Evolutionary conservation across 441 rosid genomes (phyloP), one percentile per base, ranked within the genome.

Genomic region (Eutrema salsugineum): DNA sequence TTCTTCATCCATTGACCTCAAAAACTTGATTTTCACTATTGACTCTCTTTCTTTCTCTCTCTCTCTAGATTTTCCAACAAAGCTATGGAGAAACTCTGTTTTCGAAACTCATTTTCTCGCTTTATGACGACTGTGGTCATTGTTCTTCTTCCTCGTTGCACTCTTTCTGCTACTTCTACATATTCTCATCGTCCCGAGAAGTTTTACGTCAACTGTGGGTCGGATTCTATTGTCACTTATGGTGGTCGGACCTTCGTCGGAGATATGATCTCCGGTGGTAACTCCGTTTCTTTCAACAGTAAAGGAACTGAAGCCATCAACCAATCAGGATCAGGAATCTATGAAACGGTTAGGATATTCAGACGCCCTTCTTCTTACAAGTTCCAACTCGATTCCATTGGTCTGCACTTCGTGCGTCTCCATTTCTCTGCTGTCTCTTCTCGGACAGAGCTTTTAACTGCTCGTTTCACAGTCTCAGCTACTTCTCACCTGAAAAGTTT

Each of bases 201-300:
- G 68, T 72, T 79, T 71, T 82, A 80, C 83, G 56, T 86, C 80
- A 81, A 77, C 74, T 83, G 81, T 35, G 82, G 86, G 0, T 78
- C 84, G 14, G 32, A 66, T 16, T 65, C 68, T 39, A 15, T 5
- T 33, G 15, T 55, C 35, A 36, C 11, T 44, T 50, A 63, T 15
- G 20, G n/a, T 22, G 3, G 14, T 12, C 63, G 68, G 67, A 61
- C 0, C 22, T 83, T 83, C 22, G 12, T 68, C 8, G 82, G 82
- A 11, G 86, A 80, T 69, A 20, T 57, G 50, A 19, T 4, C 42
- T 58, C 48, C 17, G 1, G 35, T 27, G 17, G 44, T 44, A 8
- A 67, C 54, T 68, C 49, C 2, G 30, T 58, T 40, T 68, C 71
- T 40, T 44, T 69, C 28, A 24, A 5, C 56, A 2, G n/a, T 0